These are phyloP conservation scores for Sphaerulina musiva DNA, from an alignment of 2,329 filamentous ascomycete genomes.

Conservation along the genomic window DNA sequence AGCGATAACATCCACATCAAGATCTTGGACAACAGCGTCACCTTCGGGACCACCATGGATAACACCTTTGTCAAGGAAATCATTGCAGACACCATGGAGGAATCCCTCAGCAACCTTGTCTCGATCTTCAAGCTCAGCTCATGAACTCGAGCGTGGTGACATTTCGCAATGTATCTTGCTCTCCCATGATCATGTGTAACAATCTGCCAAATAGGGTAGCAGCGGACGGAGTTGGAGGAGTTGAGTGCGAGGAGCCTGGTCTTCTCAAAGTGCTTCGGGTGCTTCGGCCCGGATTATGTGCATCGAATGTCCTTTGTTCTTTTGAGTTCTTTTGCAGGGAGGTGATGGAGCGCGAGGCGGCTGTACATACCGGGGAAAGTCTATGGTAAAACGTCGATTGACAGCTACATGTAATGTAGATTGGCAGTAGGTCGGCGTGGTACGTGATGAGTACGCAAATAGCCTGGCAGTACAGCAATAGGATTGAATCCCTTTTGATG, in stretches of 20 bases:
- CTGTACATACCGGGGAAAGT: slow-evolving; percentile 8
- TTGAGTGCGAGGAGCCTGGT: not conserved
- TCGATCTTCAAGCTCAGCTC: slow-evolving; percentile 35
- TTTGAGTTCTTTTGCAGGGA: slow-evolving; percentile 1
- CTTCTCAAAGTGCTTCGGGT: not conserved
- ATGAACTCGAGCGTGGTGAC: slow-evolving; percentile 4
- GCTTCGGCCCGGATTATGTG: slow-evolving; percentile 4
- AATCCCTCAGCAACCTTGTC: slow-evolving; percentile 31
- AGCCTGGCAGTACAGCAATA: slow-evolving; percentile 10
- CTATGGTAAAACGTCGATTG: slow-evolving; percentile 1
- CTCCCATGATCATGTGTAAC: not conserved
- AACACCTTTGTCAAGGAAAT: slow-evolving; percentile 33
- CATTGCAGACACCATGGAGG: slow-evolving; percentile 27
- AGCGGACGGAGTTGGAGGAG: slow-evolving; percentile 7
- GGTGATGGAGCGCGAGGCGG: not conserved
- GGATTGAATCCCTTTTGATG: not conserved
- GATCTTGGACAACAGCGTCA: slow-evolving; percentile 37
- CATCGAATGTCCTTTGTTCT: not conserved
- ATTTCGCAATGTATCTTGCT: slow-evolving; percentile 4
- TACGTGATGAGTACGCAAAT: slow-evolving; percentile 14
- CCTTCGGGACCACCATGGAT: slow-evolving; percentile 35
- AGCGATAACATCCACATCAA: slow-evolving; percentile 52
- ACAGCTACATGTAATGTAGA: not conserved
- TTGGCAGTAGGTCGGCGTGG: slow-evolving; percentile 5
- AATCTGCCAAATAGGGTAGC: slow-evolving; percentile 8